Evolutionary conservation across 108 stramenopile genomes (phyloP), one percentile per base, ranked within the genome.

Genomic region (Pseudonitzschia pungens): DNA sequence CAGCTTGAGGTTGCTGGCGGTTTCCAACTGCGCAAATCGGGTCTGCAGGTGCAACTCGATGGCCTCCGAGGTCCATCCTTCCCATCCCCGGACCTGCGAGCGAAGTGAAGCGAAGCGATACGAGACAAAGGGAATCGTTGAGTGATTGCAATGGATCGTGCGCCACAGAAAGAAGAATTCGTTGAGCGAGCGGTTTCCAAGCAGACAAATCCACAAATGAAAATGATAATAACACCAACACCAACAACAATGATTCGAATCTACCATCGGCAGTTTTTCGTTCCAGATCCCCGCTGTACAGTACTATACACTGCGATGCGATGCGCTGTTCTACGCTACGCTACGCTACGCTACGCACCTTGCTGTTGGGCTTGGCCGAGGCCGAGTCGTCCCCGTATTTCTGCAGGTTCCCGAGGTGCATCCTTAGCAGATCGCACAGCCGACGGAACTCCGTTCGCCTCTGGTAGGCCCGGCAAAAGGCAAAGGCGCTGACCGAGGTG

Each of bases 21-120:
- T 96, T 79, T 98, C 96, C 28, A 99, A 86, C 79, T 99, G 99
- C 40, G 81, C 90, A 83, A 98, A 98, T 24, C 97, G 89, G 55
- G 98, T 99, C 69, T 96, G 89, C 60, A 99, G 77, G 78, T 99
- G 97, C 41, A 95, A 77, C 80, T 98, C 98, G 57, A 99, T 89
- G 16, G 89, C 75, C 64, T 98, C 98, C 29, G 83, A 77, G 21
- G 92, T 86, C 97, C 96, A 98, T 71, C 92, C 93, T 77, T 99
- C 98, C 95, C 96, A 97, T 29, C 96, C 97, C 16, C 92, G 87
- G 53, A 95, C 92, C 87, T 93, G 54, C 12, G 58, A 52, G 53
- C 53, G 36, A 65, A 29, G 65, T 40, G 22, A 41, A 63, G 32
- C 16, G 41, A 33, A n/a, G 58, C 12, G 65, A 18, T 45, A 57